Conservation (phyloP, 495 filamentous ascomycete genomes). For the Physcia stellaris region DNA sequence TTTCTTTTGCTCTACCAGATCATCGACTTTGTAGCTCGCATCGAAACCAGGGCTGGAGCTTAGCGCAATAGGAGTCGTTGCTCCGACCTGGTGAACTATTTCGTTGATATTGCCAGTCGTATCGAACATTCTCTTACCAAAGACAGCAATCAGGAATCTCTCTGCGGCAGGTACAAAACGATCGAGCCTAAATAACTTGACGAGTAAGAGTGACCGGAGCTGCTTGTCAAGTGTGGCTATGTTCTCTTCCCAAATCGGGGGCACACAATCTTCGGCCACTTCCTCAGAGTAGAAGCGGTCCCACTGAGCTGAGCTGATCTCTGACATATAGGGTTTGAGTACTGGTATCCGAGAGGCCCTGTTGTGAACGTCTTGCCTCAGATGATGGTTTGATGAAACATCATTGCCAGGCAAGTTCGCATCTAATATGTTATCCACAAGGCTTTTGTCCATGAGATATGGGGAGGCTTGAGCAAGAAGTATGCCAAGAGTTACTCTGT, state of each 20-base stretch:
- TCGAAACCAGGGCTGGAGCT: conserved; percentile 95
- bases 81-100: conserved; percentile 69
- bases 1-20: conserved; percentile 68
- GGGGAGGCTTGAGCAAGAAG: conserved; percentile 88
- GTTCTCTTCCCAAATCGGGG: conserved; percentile 55
- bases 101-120: conserved; percentile 71
- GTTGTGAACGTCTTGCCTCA: conserved; percentile 53
- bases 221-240: conserved; percentile 55
- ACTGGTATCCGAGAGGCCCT: conserved; percentile 52
- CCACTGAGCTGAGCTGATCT: conserved; percentile 52
- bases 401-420: conserved; percentile 62
- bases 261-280: conserved; percentile 76
- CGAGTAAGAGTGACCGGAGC: conserved; percentile 71
- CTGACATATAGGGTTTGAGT: conserved; percentile 60
- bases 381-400: conserved; percentile 51
- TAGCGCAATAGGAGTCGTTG: conserved; percentile 76
- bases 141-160: conserved; percentile 75
- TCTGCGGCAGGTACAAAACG: conserved; percentile 87
- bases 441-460: conserved; percentile 78
- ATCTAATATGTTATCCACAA: conserved; percentile 80
- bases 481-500: conserved; percentile 89
- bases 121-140: conserved; percentile 74
- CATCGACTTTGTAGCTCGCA: conserved; percentile 97
- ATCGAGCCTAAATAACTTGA: conserved; percentile 92
- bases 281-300: conserved; percentile 72